Evolutionary conservation across 2,329 filamentous ascomycete species (phyloP), one percentile per base, ranked within the genome.

Genomic region (Botrytis fabae): DNA sequence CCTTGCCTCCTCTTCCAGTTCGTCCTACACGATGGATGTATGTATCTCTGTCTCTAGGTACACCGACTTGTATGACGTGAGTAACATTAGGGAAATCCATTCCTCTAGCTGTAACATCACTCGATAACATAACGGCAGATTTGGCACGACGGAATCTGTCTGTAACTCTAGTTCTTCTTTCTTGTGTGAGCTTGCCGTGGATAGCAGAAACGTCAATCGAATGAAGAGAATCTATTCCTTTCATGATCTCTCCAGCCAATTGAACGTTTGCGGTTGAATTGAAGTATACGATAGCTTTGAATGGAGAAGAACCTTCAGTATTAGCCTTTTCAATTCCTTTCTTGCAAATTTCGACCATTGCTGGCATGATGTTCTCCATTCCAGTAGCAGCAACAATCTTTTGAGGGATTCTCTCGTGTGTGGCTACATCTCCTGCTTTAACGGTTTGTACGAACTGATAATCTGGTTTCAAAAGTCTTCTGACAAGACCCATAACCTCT

Each of bases 201-300:
- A 99, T 97, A n/a, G 75, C 62, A 22, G 75, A 78, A 28, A 80
- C 73, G 10, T 78, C 75, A 14, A 78, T 76, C 32, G 80, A 79
- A 25, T 75, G 73, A 22, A 81, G 74, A 1, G 78, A 77, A 40
- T 74, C 75, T 7, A 81, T 65, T 57, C 78, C 78, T 32, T 77
- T 73, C 73, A 84, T 82, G 72, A 94, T 89, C 28, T 87, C 85
- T 32, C 86, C 84, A n/a, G 88, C 88, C 44, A 94, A 84, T 70
- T 89, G 85, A 68, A 95, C 93, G 77, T 92, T 87, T 32, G 89
- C 87, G 0, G 93, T 97, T 35, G 91, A 93, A 79, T 92, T 92
- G 82, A 95, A 92, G 84, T 97, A 99, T 44, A 97, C 86, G 75
- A 99, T 97, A 25, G 94, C 94, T 85, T 99, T 99, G 87, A 98